Conservation (phyloP, 2,329 filamentous ascomycete species). For the Hymenoscyphus infarciens region DNA sequence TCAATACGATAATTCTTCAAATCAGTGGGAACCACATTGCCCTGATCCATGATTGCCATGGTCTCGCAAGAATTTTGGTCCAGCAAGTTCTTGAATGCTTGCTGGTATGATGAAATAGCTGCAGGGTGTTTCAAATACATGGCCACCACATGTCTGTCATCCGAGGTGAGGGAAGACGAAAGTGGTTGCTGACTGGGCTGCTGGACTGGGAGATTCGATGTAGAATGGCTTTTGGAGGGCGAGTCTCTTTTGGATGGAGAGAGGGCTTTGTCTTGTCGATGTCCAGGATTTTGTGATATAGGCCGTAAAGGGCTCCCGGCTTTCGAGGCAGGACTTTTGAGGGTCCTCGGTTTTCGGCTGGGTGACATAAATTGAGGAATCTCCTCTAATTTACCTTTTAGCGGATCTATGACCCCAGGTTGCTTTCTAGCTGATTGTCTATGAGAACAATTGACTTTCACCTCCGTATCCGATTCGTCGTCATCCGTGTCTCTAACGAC, state of each 20-base stretch:
- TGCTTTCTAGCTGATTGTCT: slow-evolving; percentile 18
- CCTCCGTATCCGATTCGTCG: slow-evolving; percentile 28
- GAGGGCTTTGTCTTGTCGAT: slow-evolving; percentile 23
- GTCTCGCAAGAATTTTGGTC: slow-evolving; percentile 22
- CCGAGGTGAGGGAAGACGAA: slow-evolving; percentile 19
- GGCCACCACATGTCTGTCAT: slow-evolving; percentile 30
- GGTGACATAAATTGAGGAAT: slow-evolving; percentile 16
- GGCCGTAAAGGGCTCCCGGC: slow-evolving; percentile 29
- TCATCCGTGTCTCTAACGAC: slow-evolving; percentile 35
- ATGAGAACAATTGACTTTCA: slow-evolving; percentile 19
- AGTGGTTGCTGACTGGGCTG: slow-evolving; percentile 25
- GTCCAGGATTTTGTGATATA: slow-evolving; percentile 28
- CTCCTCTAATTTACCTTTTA: slow-evolving; percentile 10
- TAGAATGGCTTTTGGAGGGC: slow-evolving; percentile 19
- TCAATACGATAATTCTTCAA: slow-evolving; percentile 27
- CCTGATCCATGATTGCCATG: slow-evolving; percentile 27
- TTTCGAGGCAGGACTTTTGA: slow-evolving; percentile 17
- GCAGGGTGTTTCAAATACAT: slow-evolving; percentile 25
- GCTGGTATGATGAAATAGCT: slow-evolving; percentile 21
- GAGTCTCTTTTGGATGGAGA: slow-evolving; percentile 29
- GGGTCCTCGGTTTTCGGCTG: slow-evolving; percentile 8
- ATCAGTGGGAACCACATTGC: slow-evolving; percentile 20
- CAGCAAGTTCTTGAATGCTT: slow-evolving; percentile 22
- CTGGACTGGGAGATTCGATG: slow-evolving; percentile 11
- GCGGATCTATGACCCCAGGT: slow-evolving; percentile 15